Evolutionary conservation across 495 filamentous ascomycete genomes (phyloP).

Genomic region (Symbiotaphrina buchneri): DNA sequence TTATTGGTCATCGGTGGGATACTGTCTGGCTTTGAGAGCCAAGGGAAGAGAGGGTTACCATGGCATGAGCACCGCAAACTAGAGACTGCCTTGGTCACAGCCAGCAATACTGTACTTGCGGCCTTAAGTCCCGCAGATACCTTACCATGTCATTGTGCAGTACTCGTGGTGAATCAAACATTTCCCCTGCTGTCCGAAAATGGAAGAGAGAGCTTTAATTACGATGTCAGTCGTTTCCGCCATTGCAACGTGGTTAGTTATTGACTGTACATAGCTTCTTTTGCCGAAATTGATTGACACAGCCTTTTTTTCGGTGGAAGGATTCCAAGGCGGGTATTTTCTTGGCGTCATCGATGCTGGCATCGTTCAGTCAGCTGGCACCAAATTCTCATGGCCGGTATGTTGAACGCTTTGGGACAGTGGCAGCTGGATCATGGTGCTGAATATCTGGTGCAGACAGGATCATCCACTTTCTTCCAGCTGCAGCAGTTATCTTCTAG

Average conservation of each 20-base stretch:
- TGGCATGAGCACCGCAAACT: constrained; percentile 43
- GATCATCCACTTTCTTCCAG: constrained; percentile 20
- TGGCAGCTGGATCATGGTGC: neutral
- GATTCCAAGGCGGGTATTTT: constrained; percentile 67
- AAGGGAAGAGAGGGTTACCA: constrained; percentile 39
- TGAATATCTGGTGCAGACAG: constrained; percentile 8
- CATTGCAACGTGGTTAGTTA: neutral
- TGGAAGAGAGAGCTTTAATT: constrained; percentile 35
- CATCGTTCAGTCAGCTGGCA: constrained; percentile 33
- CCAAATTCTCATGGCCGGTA: constrained; percentile 50
- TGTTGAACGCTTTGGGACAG: constrained; percentile 12
- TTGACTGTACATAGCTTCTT: constrained; percentile 15
- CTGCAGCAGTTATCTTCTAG: constrained; percentile 22
- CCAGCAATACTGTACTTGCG: constrained; percentile 53
- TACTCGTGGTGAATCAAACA: constrained; percentile 54
- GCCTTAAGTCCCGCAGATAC: constrained; percentile 19
- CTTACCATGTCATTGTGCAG: constrained; percentile 35
- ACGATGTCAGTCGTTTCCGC: constrained; percentile 23
- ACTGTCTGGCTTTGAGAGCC: constrained; percentile 56
- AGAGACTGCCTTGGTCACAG: constrained; percentile 54
- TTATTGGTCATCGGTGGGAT: constrained; percentile 59
- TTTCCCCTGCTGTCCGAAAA: constrained; percentile 49
- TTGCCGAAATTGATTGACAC: constrained; percentile 47
- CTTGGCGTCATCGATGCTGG: constrained; percentile 57
- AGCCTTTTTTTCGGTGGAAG: constrained; percentile 44